These are phyloP conservation scores for Plenodomus lindquistii DNA, from an alignment of 2,329 filamentous ascomycete genomes.

Conservation along the genomic window DNA sequence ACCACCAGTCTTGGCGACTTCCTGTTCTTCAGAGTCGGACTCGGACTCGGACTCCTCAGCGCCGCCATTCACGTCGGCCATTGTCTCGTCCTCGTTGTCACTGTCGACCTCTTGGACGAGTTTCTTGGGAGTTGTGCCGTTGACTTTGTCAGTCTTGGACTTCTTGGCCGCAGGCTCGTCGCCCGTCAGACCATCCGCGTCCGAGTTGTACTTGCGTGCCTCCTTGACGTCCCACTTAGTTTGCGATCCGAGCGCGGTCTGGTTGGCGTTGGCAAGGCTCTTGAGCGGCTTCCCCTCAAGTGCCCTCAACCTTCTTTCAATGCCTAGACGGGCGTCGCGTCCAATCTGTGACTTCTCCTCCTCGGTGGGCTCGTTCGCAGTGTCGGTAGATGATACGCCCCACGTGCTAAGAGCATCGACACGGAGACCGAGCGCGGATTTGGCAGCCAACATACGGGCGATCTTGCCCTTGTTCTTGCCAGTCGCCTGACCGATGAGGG, in stretches of 20 bases:
- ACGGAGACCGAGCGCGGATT: slow-evolving; percentile 89
- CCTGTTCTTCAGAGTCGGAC: slow-evolving; percentile 35
- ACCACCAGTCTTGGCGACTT: slow-evolving; percentile 38
- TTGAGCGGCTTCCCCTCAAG: slow-evolving; percentile 91
- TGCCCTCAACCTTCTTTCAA: slow-evolving; percentile 74
- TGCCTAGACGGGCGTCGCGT: slow-evolving; percentile 69
- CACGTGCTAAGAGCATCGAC: slow-evolving; percentile 87
- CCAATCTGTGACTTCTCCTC: slow-evolving; percentile 87
- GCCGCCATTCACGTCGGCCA: slow-evolving; percentile 44
- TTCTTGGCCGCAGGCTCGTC: slow-evolving; percentile 66
- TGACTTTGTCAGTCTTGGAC: slow-evolving; percentile 51
- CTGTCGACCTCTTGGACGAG: slow-evolving; percentile 56
- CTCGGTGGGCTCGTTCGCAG: slow-evolving; percentile 67
- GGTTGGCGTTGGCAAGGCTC: slow-evolving; percentile 68
- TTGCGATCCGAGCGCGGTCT: slow-evolving; percentile 46
- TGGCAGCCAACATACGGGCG: slow-evolving; percentile 91
- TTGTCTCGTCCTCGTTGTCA: slow-evolving; percentile 48
- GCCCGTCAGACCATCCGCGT: slow-evolving; percentile 81
- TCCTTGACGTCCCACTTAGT: slow-evolving; percentile 92
- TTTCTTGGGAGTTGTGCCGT: slow-evolving; percentile 46
- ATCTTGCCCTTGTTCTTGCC: slow-evolving; percentile 99
- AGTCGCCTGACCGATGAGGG: slow-evolving; percentile 89
- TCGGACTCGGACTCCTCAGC: slow-evolving; percentile 43
- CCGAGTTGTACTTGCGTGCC: slow-evolving; percentile 89
- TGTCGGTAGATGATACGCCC: slow-evolving; percentile 61